Evolutionary conservation across 1,284 basidiomycete genomes (phyloP).

Genomic region (Marasmius sp.): DNA sequence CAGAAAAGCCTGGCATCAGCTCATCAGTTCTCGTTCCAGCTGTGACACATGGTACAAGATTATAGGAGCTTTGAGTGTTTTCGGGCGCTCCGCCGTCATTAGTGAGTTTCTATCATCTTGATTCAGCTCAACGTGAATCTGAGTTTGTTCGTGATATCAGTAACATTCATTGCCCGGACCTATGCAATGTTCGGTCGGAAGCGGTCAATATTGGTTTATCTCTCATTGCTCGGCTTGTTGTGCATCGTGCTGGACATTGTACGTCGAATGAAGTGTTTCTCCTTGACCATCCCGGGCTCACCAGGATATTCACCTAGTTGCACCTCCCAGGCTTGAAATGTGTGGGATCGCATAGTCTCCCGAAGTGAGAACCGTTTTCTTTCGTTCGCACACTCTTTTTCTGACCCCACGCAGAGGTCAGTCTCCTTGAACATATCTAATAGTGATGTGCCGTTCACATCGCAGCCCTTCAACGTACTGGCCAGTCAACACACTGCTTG

Average conservation of each 20-base stretch:
- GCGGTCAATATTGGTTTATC: constrained; percentile 19
- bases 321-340: no score
- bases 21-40: constrained; percentile 13
- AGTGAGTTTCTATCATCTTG: constrained; percentile 19
- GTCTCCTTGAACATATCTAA: no score
- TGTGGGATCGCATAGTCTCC: no score
- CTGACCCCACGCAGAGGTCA: no score
- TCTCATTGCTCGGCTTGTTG: constrained; percentile 21
- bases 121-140: neutral
- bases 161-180: constrained; percentile 24
- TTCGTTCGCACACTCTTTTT: no score
- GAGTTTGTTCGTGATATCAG: constrained; percentile 11
- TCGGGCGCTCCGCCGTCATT: constrained; percentile 33
- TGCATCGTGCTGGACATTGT: constrained; percentile 19
- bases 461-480: neutral
- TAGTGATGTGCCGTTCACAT: no score
- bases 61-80: constrained; percentile 30
- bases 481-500: constrained; percentile 22
- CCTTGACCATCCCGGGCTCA: no score
- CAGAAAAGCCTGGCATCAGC: neutral
- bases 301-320: no score
- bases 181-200: constrained; percentile 27
- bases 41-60: constrained; percentile 34
- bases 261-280: no score
- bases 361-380: no score